phyloP scores from a whole-genome alignment of 2,329 filamentous ascomycete species.

The Trichoderma brevicompactum region DNA sequence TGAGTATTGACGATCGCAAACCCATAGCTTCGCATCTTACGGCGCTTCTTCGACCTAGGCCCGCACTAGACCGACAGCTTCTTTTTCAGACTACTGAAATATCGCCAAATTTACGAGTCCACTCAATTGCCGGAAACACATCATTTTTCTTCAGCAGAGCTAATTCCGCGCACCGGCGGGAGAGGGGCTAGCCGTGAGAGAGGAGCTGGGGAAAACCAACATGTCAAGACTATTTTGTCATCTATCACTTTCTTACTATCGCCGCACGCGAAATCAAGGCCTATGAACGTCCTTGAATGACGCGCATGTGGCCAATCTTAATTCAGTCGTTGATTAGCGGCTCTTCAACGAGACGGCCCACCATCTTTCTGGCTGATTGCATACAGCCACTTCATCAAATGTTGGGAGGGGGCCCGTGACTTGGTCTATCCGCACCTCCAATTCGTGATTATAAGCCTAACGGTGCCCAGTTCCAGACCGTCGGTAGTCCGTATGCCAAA shows the following conservation, averaged over 20 bases:
- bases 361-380: slow-evolving; percentile 3
- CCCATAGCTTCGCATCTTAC: slow-evolving; percentile 12
- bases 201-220: not conserved
- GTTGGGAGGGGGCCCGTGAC: slow-evolving; percentile 19
- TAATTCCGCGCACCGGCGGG: not conserved
- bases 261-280: slow-evolving; percentile 4
- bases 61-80: slow-evolving; percentile 7
- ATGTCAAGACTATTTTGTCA: not conserved
- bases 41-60: slow-evolving; percentile 16
- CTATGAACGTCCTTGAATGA: slow-evolving; percentile 17
- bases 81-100: slow-evolving; percentile 12
- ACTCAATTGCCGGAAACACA: not conserved
- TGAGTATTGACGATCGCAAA: slow-evolving; percentile 17
- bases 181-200: not conserved
- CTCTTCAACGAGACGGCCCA: not conserved
- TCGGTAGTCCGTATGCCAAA: not conserved
- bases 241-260: slow-evolving; percentile 12
- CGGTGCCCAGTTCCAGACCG: slow-evolving; percentile 17
- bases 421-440: slow-evolving; percentile 15
- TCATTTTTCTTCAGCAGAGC: not conserved
- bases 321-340: slow-evolving; percentile 10
- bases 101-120: not conserved
- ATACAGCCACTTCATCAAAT: slow-evolving; percentile 19
- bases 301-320: slow-evolving; percentile 14
- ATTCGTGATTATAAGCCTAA: not conserved